Evolutionary conservation across 2,329 filamentous ascomycete genomes (phyloP), one percentile per base, ranked within the genome.

Genomic region (Sarocladium oryzae): DNA sequence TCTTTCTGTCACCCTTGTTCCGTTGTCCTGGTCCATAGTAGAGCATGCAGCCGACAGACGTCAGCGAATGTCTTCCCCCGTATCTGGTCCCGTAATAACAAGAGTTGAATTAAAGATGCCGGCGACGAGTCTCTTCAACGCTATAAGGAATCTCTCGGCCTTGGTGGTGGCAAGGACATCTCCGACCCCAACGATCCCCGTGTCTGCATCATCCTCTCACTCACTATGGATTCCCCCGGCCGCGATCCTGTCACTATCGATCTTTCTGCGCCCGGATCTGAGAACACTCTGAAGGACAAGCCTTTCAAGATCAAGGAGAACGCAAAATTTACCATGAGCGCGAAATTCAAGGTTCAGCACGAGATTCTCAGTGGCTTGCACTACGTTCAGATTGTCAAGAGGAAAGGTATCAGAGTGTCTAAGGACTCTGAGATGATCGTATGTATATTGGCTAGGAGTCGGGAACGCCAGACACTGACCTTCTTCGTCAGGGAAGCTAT

Each of bases 391-490:
- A 81, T 90, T 36, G 88, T 96, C 56, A 95, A 93, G 79, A 80
- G 91, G 61, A 90, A 90, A 77, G 88, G 88, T 51, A 79, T 97
- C 66, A 82, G 82, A 54, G 82, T 92, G 55, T 88, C 86, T 75
- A 99, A 96, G 81, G 87, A 93, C 64, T 88, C 95, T 61, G 92
- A 97, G 76, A 99, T 99, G 93, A 87, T 99, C 79, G 90, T 93
- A 71, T 64, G 85, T 77, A 10, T 3, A 37, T 28, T n/a, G 15
- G 10, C 20, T 7, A n/a, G 3, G 18, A 26, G 24, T 18, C 3
- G 3, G 15, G 28, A 32, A 26, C 18, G 8, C 38, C 3, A 46
- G 18, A 36, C 15, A 28, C 32, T 40, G 16, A 40, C 23, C 13
- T 30, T n/a, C 15, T 21, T 2, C 24, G 37, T 56, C 59, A 93